phyloP scores from a whole-genome alignment of 352 stramenopile genomes.

The Phytopythium montanum region DNA sequence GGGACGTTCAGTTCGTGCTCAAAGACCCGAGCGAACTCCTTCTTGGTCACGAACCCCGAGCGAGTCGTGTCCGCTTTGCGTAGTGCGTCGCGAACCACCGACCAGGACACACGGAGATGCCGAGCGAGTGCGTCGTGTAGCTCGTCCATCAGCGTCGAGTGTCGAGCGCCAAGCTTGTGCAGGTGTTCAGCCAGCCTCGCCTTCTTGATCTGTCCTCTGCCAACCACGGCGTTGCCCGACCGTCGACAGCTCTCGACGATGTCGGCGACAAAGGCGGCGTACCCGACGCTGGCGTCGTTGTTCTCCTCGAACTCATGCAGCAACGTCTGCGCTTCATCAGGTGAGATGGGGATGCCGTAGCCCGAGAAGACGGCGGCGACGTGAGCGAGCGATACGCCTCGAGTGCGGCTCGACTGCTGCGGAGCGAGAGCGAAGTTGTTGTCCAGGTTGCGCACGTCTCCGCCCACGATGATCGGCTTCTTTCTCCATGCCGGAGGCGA shows the following conservation, averaged over 20 bases:
- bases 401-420: slow-evolving; percentile 18
- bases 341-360: slow-evolving; percentile 45
- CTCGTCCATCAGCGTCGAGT: slow-evolving; percentile 40
- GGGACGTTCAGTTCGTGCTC: slow-evolving; percentile 25
- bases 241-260: slow-evolving; percentile 46
- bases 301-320: slow-evolving; percentile 78
- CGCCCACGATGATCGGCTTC: slow-evolving; percentile 59
- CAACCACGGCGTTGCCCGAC: slow-evolving; percentile 30
- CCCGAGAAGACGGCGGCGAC: slow-evolving; percentile 43
- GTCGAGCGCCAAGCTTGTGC: slow-evolving; percentile 40
- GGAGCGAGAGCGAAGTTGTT: slow-evolving; percentile 60
- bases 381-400: slow-evolving; percentile 33
- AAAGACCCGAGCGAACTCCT: slow-evolving; percentile 40
- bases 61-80: slow-evolving; percentile 30
- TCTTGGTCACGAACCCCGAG: slow-evolving; percentile 29
- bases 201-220: slow-evolving; percentile 53
- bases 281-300: slow-evolving; percentile 54
- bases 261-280: slow-evolving; percentile 62
- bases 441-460: slow-evolving; percentile 70
- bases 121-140: slow-evolving; percentile 38
- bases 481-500: slow-evolving; percentile 30
- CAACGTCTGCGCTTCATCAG: slow-evolving; percentile 53
- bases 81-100: slow-evolving; percentile 48
- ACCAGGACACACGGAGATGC: slow-evolving; percentile 49
- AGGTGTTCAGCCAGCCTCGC: slow-evolving; percentile 46